Conservation (phyloP, 2,329 filamentous ascomycete species). For the Mycosphaerella sp. region DNA sequence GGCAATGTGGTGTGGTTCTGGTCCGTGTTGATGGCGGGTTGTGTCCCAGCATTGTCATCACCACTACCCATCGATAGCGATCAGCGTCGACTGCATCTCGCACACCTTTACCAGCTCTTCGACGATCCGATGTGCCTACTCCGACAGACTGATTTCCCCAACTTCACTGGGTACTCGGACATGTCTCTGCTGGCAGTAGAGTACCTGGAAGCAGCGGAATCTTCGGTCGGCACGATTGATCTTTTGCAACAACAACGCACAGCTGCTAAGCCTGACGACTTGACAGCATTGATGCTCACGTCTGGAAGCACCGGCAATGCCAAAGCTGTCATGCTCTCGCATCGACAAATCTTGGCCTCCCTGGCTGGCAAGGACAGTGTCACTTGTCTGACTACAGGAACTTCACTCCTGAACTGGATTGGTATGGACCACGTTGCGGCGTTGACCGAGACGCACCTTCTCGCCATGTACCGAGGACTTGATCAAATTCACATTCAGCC, state of each 20-base stretch:
- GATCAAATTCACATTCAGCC: slow-evolving; percentile 44
- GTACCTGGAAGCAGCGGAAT: not conserved
- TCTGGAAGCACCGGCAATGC: slow-evolving; percentile 18
- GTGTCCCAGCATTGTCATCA: slow-evolving; percentile 36
- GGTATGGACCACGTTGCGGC: slow-evolving; percentile 50
- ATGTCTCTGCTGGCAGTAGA: slow-evolving; percentile 1
- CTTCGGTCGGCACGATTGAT: not conserved
- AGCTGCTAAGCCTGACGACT: slow-evolving; percentile 8
- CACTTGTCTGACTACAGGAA: not conserved
- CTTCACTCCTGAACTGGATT: slow-evolving; percentile 42
- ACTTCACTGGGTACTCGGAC: not conserved
- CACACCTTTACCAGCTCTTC: slow-evolving; percentile 16
- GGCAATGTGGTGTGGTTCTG: slow-evolving; percentile 42
- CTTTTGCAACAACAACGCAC: not conserved
- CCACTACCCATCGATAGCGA: slow-evolving; percentile 29
- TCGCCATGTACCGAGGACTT: slow-evolving; percentile 38
- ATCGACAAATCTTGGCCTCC: slow-evolving; percentile 22
- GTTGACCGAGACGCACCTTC: slow-evolving; percentile 48
- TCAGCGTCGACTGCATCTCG: slow-evolving; percentile 30
- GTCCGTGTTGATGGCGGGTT: slow-evolving; percentile 33
- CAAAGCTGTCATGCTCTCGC: slow-evolving; percentile 26
- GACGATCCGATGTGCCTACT: slow-evolving; percentile 2
- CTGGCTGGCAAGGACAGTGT: slow-evolving; percentile 9
- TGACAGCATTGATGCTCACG: slow-evolving; percentile 18
- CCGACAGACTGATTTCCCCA: slow-evolving; percentile 3